phyloP scores from a whole-genome alignment of 306 rosid species.

The Fragaria ananassa region DNA sequence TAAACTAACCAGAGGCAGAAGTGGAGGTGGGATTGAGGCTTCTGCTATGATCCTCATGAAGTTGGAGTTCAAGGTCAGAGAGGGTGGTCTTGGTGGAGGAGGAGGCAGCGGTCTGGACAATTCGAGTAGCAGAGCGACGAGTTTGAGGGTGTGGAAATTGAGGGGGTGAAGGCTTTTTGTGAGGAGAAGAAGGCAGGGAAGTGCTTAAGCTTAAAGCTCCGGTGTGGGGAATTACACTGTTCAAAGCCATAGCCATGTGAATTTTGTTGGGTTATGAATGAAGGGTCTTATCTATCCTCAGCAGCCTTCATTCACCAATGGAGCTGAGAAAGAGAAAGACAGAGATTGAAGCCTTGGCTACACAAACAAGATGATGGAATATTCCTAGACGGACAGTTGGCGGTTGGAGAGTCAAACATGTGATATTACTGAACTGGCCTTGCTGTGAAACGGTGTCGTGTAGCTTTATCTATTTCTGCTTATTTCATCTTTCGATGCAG shows the following conservation, averaged over 20 bases:
- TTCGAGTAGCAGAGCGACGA: conserved; percentile 11
- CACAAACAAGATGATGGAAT: conserved; percentile 17
- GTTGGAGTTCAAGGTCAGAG: conserved; percentile 34
- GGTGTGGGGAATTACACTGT: conserved; percentile 29
- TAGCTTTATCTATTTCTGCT: background rate
- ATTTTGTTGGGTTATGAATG: background rate
- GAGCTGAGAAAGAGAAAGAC: background rate
- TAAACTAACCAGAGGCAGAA: conserved; percentile 33
- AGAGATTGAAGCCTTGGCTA: background rate
- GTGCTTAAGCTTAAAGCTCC: conserved; percentile 23
- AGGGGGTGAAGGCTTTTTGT: conserved; percentile 19
- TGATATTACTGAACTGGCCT: background rate
- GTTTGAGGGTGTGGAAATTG: conserved; percentile 11
- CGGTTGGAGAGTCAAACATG: background rate
- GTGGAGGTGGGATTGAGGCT: conserved; percentile 28
- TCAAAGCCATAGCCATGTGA: conserved; percentile 37
- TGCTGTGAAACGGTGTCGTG: background rate
- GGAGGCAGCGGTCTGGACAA: conserved; percentile 10
- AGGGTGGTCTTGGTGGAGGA: conserved; percentile 32
- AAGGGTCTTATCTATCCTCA: conserved; percentile 11
- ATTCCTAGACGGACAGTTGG: conserved; percentile 1
- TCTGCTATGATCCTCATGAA: conserved; percentile 6
- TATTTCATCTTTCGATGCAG: no score
- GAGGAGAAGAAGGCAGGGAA: conserved; percentile 26
- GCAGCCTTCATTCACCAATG: background rate